Evolutionary conservation across 257 asterid species (phyloP), one percentile per base, ranked within the genome.

Genomic region (Linderniella brevidens): DNA sequence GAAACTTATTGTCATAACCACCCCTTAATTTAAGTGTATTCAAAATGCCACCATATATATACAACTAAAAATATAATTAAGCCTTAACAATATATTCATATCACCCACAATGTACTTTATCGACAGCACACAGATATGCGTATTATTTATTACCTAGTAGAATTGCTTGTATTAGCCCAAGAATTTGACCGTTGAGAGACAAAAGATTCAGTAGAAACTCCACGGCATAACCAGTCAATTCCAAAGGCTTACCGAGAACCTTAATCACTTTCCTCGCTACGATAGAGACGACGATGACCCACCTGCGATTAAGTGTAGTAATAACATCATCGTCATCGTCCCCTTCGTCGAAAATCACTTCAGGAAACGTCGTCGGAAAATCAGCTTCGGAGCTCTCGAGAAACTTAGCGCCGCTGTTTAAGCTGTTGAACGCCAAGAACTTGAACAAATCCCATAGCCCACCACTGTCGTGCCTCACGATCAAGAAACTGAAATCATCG

Each of bases 281-380:
- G 44, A 84, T 61, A 5, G 96, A 84, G 11, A 80, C 77, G 44
- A 84, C 60, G 37, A 88, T 76, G 17, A 88, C 85, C 98, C 94
- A 84, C 64, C 80, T 65, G 13, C 73, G 92, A 52, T 67, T 77
- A 41, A 67, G 55, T 15, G 57, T 50, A 54, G 35, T 65, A 37
- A n/a, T 66, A 1, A 13, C 70, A 16, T 38, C 69, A 48, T 32
- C 54, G 0, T 17, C 68, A 13, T 43, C 58, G 46, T 44, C n/a
- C n/a, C n/a, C n/a, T n/a, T n/a, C 64, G 32, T 41, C 62, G 5
- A 32, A 14, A 8, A 58, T 35, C 41, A 15, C 58, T 14, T 57
- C 69, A 32, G 42, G 44, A 17, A 66, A 9, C 2, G n/a, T n/a
- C n/a, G n/a, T n/a, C n/a, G 57, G 44, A 37, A 69, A 62, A 12